Conservation (phyloP, 345 rosid species). For the Clausena lansium region DNA sequence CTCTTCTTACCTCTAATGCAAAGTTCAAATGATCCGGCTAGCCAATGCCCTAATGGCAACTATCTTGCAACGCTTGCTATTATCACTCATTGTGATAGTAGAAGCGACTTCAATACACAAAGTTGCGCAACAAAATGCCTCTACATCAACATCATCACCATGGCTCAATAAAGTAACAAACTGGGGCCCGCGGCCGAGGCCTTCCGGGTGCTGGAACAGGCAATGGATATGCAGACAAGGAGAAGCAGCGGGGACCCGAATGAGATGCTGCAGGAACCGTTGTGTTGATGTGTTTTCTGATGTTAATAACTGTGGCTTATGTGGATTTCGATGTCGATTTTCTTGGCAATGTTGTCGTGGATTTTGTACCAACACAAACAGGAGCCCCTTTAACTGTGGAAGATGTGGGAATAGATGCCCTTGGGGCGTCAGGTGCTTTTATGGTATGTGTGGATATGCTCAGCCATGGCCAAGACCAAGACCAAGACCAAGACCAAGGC, state of each 20-base stretch:
- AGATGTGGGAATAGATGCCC: conserved; percentile 47
- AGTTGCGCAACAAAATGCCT: conserved; percentile 8
- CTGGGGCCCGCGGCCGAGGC: conserved; percentile 7
- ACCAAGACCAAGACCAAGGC: neutral
- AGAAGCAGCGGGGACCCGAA: conserved; percentile 19
- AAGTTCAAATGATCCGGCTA: conserved; percentile 14
- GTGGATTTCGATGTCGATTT: conserved; percentile 42
- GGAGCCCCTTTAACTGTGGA: conserved; percentile 40
- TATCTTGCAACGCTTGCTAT: conserved; percentile 3
- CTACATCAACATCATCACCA: conserved; percentile 20
- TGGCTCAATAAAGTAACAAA: conserved; percentile 36
- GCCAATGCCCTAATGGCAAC: conserved; percentile 1
- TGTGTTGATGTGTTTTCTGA: conserved; percentile 49
- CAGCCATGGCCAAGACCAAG: conserved; percentile 18
- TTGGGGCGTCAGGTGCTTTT: conserved; percentile 25
- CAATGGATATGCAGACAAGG: conserved; percentile 47
- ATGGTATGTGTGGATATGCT: conserved; percentile 66
- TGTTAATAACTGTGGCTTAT: conserved; percentile 44
- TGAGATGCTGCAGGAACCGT: conserved; percentile 46
- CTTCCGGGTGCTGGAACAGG: conserved; percentile 31
- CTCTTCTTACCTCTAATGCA: neutral
- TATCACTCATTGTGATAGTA: neutral
- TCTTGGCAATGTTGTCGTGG: conserved; percentile 51
- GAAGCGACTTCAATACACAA: neutral
- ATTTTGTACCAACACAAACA: conserved; percentile 34